Evolutionary conservation across 1,284 basidiomycete genomes (phyloP), one percentile per base, ranked within the genome.

Genomic region (Puccinia novopanici): DNA sequence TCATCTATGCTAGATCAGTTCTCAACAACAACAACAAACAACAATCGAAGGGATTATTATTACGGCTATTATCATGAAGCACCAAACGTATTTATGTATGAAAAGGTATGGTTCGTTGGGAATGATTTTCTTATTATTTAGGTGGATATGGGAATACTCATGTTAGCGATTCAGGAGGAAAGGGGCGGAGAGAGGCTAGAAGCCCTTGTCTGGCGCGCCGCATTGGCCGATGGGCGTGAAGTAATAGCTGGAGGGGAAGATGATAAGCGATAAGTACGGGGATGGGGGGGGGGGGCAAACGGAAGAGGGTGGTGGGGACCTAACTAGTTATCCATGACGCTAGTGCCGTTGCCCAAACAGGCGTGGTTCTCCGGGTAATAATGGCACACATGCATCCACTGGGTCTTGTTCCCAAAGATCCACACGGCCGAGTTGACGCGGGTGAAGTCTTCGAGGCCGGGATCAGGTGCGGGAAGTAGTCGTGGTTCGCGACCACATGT

Each of bases 401-500:
- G 48, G 61, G 77, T 80, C 12, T 37, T 34, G 42, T 80, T 80
- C 2, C 77, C 77, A 37, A 61, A 73, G 22, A 80, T 59, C 67
- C 68, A 80, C 2, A 80, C 68, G 30, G 68, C 65, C 19, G 77
- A 68, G 27, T 45, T 59, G 30, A 59, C 37, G 2, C 77, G 48
- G 0, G 27, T 57, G 17, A 57, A 80, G 30, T 50, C 45, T 45
- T 42, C 2, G 77, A 72, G 3, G 40, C 19, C 3, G 77, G 77
- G 24, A 80, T 48, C 10, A 73, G 13, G 45, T 72, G 68, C 4
- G 77, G 68, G 68, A 80, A 80, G 48, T 48, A 80, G 59, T 80
- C 77, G 48, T 80, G 34, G 34, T 80, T 80, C 54, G 77, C 68
- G 3, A 80, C 42, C 45, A 73, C 77, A 30, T 80, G 77, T 63